Conservation (phyloP, 352 stramenopile species). For the Globisporangium sylvaticum region DNA sequence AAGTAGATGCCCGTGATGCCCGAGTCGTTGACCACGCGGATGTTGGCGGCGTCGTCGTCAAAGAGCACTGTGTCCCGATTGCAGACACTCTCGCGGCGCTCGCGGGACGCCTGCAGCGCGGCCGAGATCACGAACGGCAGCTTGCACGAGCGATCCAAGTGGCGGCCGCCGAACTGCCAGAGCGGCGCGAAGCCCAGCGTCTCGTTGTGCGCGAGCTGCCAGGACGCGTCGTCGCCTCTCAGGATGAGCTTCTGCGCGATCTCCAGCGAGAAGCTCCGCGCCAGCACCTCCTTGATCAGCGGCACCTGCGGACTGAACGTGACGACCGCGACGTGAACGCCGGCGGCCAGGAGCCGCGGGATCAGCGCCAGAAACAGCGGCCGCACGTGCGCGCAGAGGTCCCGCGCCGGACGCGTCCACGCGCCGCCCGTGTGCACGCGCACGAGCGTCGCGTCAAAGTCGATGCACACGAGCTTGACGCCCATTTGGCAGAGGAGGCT, state of each 20-base stretch:
- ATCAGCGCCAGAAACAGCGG: constrained; percentile 60
- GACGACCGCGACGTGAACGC: constrained; percentile 66
- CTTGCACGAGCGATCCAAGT: constrained; percentile 69
- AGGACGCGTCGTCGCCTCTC: constrained; percentile 57
- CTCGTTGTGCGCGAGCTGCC: constrained; percentile 47
- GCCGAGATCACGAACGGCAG: constrained; percentile 74
- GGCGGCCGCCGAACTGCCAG: constrained; percentile 47
- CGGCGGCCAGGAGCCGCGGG: constrained; percentile 34
- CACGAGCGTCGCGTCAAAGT: constrained; percentile 84
- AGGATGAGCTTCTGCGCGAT: constrained; percentile 47
- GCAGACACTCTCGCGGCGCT: constrained; percentile 26
- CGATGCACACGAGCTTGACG: constrained; percentile 73
- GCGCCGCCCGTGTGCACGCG: constrained; percentile 64
- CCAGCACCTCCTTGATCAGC: constrained; percentile 62
- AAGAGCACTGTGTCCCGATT: constrained; percentile 75
- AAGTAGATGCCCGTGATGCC: constrained; percentile 73
- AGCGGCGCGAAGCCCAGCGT: constrained; percentile 43
- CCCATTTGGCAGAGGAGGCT: constrained; percentile 30
- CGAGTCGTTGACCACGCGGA: constrained; percentile 69
- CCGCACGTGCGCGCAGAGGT: constrained; percentile 48
- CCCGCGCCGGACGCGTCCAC: constrained; percentile 40
- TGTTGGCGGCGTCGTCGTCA: constrained; percentile 75
- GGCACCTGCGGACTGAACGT: constrained; percentile 74
- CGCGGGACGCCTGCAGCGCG: constrained; percentile 35
- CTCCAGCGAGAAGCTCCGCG: constrained; percentile 37